A percentile compares a stretch with the other conserved stretches of the same genome.
Conservation (phyloP, 2,329 filamentous ascomycete genomes). For the Aspergillus novofumigatus region DNA sequence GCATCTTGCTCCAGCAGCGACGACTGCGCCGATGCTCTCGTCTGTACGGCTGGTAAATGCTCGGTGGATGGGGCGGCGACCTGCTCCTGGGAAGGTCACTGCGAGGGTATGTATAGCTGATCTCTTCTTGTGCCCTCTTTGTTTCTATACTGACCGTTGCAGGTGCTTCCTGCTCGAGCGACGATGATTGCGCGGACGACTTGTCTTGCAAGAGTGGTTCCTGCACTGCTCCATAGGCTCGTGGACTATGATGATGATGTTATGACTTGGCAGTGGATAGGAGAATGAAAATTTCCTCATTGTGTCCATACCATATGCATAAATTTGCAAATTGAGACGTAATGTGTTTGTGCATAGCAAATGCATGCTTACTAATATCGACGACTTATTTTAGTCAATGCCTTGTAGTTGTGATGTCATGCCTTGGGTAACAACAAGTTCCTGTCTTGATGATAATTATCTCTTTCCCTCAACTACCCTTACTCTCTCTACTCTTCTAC, state of each 20-base stretch:
- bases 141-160: too few species aligned
- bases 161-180: not conserved
- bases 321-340: too few species aligned
- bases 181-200: not conserved
- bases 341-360: too few species aligned
- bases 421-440: not conserved
- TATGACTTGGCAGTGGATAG: too few species aligned
- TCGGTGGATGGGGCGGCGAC: too few species aligned
- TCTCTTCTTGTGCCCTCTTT: too few species aligned
- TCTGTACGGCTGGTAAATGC: too few species aligned
- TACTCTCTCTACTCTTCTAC: not conserved
- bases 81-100: too few species aligned
- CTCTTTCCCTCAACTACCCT: not conserved
- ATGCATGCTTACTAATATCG: not conserved
- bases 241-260: not conserved
- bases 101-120: too few species aligned
- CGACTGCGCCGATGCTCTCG: not conserved
- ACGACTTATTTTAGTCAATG: not conserved
- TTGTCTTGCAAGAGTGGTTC: not conserved
- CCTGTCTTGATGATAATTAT: too few species aligned
- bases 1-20: not conserved
- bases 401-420: not conserved
- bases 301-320: too few species aligned
- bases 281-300: too few species aligned
- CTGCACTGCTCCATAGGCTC: not conserved